Evolutionary conservation across 1,284 basidiomycete species (phyloP).

Genomic region (Chalciporus piperatoides): DNA sequence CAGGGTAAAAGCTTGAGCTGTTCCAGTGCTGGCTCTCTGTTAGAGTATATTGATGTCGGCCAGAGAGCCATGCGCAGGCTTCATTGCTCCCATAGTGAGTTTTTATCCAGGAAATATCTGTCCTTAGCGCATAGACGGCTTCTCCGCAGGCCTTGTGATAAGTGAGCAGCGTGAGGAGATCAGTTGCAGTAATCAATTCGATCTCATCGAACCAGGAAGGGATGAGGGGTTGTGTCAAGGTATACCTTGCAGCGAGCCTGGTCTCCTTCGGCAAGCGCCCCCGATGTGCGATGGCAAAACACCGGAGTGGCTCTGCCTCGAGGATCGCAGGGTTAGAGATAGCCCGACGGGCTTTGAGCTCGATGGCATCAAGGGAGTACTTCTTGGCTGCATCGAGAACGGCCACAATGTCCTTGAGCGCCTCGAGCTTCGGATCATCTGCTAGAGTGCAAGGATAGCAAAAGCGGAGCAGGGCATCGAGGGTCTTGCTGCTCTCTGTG

Average conservation of each 20-base stretch:
- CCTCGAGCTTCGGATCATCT: slow-evolving; percentile 20
- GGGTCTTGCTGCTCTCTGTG: slow-evolving; percentile 13
- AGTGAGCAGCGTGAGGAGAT: slow-evolving; percentile 22
- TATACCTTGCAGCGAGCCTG: slow-evolving; percentile 15
- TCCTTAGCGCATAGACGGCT: slow-evolving; percentile 11
- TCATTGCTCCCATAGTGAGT: slow-evolving; percentile 10
- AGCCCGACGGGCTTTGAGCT: slow-evolving; percentile 14
- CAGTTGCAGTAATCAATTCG: slow-evolving; percentile 12
- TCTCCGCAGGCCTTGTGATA: slow-evolving; percentile 20
- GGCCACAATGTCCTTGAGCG: slow-evolving; percentile 8
- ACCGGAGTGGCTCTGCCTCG: slow-evolving; percentile 13
- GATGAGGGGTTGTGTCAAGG: slow-evolving; percentile 17
- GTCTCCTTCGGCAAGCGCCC: background rate
- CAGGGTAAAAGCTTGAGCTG: too few relatives aligned
- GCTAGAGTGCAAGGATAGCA: slow-evolving; percentile 27
- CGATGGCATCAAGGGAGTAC: slow-evolving; percentile 22
- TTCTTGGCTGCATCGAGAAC: slow-evolving; percentile 21
- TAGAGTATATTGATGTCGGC: background rate
- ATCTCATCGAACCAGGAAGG: slow-evolving; percentile 19
- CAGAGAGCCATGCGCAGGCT: slow-evolving; percentile 12
- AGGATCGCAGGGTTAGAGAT: slow-evolving; percentile 19
- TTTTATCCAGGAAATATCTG: slow-evolving; percentile 18
- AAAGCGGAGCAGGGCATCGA: slow-evolving; percentile 21
- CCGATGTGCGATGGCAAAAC: slow-evolving; percentile 19
- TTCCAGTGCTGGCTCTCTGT: too few relatives aligned